These are phyloP conservation scores for Pseudogymnoascus sp. DNA, from an alignment of 2,329 filamentous ascomycete species.

Conservation along the genomic window DNA sequence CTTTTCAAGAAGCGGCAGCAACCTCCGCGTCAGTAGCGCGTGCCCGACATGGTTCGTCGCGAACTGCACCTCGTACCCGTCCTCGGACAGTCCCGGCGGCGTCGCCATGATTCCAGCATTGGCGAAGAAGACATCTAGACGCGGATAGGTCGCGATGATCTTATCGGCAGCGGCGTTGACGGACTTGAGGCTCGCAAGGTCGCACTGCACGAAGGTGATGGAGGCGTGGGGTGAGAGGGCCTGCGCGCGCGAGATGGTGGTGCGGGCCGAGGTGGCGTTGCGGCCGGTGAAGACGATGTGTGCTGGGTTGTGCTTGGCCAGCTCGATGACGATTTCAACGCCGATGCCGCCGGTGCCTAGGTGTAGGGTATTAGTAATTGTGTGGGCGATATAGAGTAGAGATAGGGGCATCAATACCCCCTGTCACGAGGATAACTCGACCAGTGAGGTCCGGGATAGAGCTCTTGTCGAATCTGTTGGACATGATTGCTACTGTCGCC, in stretches of 20 bases:
- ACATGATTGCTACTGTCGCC: background rate
- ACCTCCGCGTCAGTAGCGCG: conserved; percentile 34
- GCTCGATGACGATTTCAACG: conserved; percentile 31
- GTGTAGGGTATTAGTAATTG: background rate
- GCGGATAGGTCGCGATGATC: conserved; percentile 28
- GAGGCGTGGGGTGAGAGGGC: conserved; percentile 17
- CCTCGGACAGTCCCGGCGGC: conserved; percentile 30
- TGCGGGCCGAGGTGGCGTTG: conserved; percentile 29
- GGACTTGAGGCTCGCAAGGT: conserved; percentile 36
- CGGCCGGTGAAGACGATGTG: conserved; percentile 33
- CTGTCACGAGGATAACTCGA: conserved; percentile 39
- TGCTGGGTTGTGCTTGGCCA: conserved; percentile 33
- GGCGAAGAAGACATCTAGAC: conserved; percentile 38
- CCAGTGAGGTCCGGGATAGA: conserved; percentile 28
- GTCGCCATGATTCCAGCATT: conserved; percentile 39
- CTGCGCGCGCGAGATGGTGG: conserved; percentile 32
- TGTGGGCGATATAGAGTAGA: background rate
- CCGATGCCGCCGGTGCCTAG: conserved; percentile 36
- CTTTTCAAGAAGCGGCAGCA: conserved; percentile 28
- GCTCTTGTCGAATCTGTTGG: conserved; percentile 23
- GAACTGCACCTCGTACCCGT: conserved; percentile 42
- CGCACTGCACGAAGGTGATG: conserved; percentile 33
- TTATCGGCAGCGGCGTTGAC: conserved; percentile 33
- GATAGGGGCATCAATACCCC: conserved; percentile 23
- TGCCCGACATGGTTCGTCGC: conserved; percentile 43